phyloP scores from a whole-genome alignment of 2,329 filamentous ascomycete species.

The Cylindrodendrum hubeiense region DNA sequence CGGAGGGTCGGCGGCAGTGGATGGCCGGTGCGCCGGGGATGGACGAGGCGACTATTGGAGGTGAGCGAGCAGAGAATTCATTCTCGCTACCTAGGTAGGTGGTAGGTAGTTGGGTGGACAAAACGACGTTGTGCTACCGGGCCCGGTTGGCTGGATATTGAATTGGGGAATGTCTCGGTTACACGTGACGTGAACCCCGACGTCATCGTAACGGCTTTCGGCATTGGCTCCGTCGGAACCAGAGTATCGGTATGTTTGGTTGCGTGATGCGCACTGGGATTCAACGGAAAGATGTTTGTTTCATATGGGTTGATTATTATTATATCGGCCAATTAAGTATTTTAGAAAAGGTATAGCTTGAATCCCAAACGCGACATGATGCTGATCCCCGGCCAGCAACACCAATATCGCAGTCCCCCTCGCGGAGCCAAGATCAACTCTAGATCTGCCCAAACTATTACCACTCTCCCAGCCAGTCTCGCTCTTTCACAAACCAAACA shows the following conservation, averaged over 20 bases:
- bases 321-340: neutral
- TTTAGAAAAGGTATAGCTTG: neutral
- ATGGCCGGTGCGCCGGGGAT: constrained; percentile 6
- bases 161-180: constrained; percentile 15
- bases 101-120: constrained; percentile 1
- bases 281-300: neutral
- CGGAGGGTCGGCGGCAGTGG: neutral
- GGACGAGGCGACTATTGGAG: constrained; percentile 12
- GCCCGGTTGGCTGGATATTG: constrained; percentile 3
- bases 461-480: neutral
- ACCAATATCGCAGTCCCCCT: neutral
- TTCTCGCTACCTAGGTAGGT: constrained; percentile 3
- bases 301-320: neutral
- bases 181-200: constrained; percentile 25
- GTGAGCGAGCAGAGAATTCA: constrained; percentile 10
- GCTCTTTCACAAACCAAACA: neutral
- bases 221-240: neutral
- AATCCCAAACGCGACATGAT: neutral
- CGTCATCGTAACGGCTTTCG: neutral
- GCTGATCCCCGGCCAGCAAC: neutral
- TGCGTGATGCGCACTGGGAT: neutral
- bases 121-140: neutral
- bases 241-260: neutral
- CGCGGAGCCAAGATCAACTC: neutral
- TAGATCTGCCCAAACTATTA: too few relatives aligned